These are phyloP conservation scores for Zostera marina DNA, from an alignment of 116 monocot species.

Conservation along the genomic window DNA sequence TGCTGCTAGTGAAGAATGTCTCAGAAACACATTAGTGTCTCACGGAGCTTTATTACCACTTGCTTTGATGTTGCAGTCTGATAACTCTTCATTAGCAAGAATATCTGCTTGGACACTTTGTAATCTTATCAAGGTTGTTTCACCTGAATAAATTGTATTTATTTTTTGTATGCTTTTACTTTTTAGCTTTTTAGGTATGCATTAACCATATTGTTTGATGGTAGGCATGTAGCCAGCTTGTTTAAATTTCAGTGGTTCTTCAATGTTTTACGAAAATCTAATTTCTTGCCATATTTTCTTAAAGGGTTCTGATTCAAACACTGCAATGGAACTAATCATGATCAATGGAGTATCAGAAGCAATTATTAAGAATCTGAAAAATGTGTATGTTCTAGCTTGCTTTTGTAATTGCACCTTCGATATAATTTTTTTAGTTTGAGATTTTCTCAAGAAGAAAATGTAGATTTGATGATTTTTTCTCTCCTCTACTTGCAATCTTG, in stretches of 20 bases:
- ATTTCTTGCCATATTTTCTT: slow-evolving; percentile 5
- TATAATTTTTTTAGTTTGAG: too few species aligned
- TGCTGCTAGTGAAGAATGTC: slow-evolving; percentile 83
- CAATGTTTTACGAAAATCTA: background rate
- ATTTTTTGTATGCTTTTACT: too few species aligned
- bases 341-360: slow-evolving; percentile 48
- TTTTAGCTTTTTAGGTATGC: too few species aligned
- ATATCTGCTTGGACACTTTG: slow-evolving; percentile 89
- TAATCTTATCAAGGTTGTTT: slow-evolving; percentile 85
- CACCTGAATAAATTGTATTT: too few species aligned
- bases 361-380: slow-evolving; percentile 39
- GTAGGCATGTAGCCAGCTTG: background rate
- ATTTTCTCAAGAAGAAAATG: too few species aligned
- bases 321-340: slow-evolving; percentile 44
- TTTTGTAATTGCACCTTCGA: too few species aligned
- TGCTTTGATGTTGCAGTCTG: slow-evolving; percentile 60
- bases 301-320: slow-evolving; percentile 74
- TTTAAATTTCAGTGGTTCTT: background rate
- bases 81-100: slow-evolving; percentile 58
- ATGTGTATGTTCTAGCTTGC: slow-evolving; percentile 22
- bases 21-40: slow-evolving; percentile 68
- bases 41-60: slow-evolving; percentile 81
- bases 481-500: too few species aligned
- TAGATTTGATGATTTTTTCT: too few species aligned
- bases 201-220: too few species aligned